phyloP scores from a whole-genome alignment of 768 basidiomycete genomes.

The Suillus paluster region DNA sequence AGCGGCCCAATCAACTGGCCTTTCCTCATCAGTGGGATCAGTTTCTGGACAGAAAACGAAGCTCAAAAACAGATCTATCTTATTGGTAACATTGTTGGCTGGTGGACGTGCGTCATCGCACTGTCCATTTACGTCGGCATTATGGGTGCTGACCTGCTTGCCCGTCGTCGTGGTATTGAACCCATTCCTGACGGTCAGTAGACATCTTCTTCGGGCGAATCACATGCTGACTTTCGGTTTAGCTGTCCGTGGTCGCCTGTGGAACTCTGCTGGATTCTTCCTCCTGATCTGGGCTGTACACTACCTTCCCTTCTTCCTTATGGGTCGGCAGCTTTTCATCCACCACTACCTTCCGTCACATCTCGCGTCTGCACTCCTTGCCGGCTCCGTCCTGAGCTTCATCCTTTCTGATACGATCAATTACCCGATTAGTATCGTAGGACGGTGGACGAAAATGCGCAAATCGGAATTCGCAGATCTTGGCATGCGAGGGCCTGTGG shows the following conservation, averaged over 20 bases:
- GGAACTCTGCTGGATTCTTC: slow-evolving; percentile 98
- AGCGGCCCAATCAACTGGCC: slow-evolving; percentile 98
- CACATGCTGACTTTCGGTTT: slow-evolving; percentile 10
- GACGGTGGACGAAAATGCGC: slow-evolving; percentile 63
- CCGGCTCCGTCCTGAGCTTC: slow-evolving; percentile 91
- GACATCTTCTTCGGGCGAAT: not conserved
- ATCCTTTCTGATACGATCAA: slow-evolving; percentile 89
- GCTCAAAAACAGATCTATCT: slow-evolving; percentile 93
- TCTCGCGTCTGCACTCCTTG: slow-evolving; percentile 87
- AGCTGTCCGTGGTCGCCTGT: slow-evolving; percentile 93
- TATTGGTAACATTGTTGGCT: slow-evolving; percentile 91
- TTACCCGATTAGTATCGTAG: slow-evolving; percentile 83
- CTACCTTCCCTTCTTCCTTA: slow-evolving; percentile 97
- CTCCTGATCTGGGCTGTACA: slow-evolving; percentile 92
- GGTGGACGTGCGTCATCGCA: slow-evolving; percentile 92
- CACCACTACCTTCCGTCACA: slow-evolving; percentile 99
- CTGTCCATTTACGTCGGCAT: slow-evolving; percentile 90
- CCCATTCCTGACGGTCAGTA: slow-evolving; percentile 87
- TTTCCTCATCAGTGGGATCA: slow-evolving; percentile 94
- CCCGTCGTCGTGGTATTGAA: slow-evolving; percentile 80
- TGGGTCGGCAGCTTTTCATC: slow-evolving; percentile 95
- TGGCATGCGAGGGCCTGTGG: slow-evolving; percentile 75
- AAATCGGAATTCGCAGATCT: slow-evolving; percentile 67
- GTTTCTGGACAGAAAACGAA: slow-evolving; percentile 94
- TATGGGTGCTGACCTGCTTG: slow-evolving; percentile 86